These are phyloP conservation scores for Suillus lakei DNA, from an alignment of 768 basidiomycete species.

Conservation along the genomic window DNA sequence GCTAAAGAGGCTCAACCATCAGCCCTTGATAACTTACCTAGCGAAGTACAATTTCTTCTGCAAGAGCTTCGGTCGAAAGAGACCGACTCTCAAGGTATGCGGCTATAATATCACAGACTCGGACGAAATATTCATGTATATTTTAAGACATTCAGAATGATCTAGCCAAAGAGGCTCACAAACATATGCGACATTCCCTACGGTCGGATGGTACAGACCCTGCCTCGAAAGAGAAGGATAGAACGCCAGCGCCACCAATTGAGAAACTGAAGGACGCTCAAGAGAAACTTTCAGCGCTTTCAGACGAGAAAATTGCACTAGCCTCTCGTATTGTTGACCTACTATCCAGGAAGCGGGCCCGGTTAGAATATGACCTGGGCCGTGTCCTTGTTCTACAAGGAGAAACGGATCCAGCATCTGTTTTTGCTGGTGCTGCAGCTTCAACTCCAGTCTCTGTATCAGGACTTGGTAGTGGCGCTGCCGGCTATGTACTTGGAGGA, in stretches of 20 bases:
- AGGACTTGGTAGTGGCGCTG: slow-evolving; percentile 17
- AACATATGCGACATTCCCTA: slow-evolving; percentile 48
- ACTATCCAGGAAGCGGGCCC: slow-evolving; percentile 49
- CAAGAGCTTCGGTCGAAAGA: slow-evolving; percentile 53
- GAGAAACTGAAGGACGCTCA: slow-evolving; percentile 37
- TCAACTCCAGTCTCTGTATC: slow-evolving; percentile 19
- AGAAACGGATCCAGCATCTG: slow-evolving; percentile 41
- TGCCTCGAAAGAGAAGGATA: slow-evolving; percentile 39
- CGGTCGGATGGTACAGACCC: slow-evolving; percentile 31
- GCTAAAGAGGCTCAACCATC: slow-evolving; percentile 1
- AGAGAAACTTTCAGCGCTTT: slow-evolving; percentile 35
- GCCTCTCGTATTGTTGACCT: slow-evolving; percentile 47
- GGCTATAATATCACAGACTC: not conserved
- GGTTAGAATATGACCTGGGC: slow-evolving; percentile 51
- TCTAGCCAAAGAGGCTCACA: slow-evolving; percentile 47
- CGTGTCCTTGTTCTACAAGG: slow-evolving; percentile 50
- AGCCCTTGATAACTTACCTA: slow-evolving; percentile 57
- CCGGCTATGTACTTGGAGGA: slow-evolving; percentile 38
- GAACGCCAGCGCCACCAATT: slow-evolving; percentile 33
- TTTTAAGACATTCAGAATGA: slow-evolving; percentile 46
- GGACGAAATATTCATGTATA: not conserved
- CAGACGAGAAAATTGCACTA: slow-evolving; percentile 48
- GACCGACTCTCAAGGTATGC: slow-evolving; percentile 44
- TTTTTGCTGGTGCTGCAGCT: slow-evolving; percentile 33
- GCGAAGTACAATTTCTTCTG: slow-evolving; percentile 52